A percentile compares a stretch with the other conserved stretches of the same genome.
phyloP scores from a whole-genome alignment of 306 rosid species.

The Quercus rubra region DNA sequence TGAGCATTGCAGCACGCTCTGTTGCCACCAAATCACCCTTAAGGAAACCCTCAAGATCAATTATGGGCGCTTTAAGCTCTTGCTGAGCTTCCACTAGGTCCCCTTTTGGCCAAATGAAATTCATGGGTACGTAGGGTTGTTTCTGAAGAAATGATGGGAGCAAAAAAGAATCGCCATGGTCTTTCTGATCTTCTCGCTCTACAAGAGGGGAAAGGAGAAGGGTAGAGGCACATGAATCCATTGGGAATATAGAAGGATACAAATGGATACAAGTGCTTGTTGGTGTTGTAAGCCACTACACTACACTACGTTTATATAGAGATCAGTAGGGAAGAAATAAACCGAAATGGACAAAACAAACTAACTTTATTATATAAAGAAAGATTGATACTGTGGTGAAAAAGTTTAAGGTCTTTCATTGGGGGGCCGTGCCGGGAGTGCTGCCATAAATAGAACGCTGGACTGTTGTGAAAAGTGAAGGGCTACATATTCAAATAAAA shows the following conservation, averaged over 20 bases:
- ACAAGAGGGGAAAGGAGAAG: conserved; percentile 1
- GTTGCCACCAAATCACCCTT: conserved; percentile 44
- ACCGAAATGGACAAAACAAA: neutral
- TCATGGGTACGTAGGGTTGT: conserved; percentile 30
- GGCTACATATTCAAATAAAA: too few relatives aligned
- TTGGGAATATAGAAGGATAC: neutral
- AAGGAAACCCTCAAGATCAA: conserved; percentile 58
- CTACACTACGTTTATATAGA: neutral
- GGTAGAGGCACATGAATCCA: conserved; percentile 23
- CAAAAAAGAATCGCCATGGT: conserved; percentile 19
- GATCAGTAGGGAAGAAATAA: neutral
- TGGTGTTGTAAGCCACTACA: neutral
- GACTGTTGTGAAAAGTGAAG: too few relatives aligned
- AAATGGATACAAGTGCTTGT: neutral
- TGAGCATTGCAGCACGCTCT: conserved; percentile 29
- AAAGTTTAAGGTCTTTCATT: neutral
- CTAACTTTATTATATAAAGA: neutral
- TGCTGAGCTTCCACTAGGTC: conserved; percentile 34
- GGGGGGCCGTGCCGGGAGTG: too few relatives aligned
- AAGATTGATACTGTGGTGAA: neutral
- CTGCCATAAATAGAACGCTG: too few relatives aligned
- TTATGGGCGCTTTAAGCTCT: conserved; percentile 45
- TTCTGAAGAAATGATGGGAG: conserved; percentile 20
- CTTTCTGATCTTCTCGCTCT: conserved; percentile 4
- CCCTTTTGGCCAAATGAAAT: conserved; percentile 59